Evolutionary conservation across 2,329 filamentous ascomycete species (phyloP).

Genomic region (Clarireedia hainanense): DNA sequence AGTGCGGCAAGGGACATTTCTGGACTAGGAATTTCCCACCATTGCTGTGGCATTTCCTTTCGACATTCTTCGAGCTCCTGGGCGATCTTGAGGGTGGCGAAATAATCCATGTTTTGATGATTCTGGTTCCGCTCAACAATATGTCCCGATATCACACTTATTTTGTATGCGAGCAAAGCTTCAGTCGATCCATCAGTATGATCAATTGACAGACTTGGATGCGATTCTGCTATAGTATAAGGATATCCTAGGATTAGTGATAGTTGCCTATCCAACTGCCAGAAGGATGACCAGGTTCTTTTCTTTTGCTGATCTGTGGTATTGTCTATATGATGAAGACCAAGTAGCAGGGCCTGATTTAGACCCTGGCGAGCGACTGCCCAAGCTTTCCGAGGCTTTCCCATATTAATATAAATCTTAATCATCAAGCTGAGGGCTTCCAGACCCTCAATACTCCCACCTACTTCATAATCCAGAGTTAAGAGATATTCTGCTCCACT

Average conservation of each 20-base stretch:
- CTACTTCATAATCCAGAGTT: constrained; percentile 40
- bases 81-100: constrained; percentile 34
- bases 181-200: not conserved
- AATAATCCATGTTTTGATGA: constrained; percentile 30
- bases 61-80: constrained; percentile 32
- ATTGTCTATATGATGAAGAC: constrained; percentile 33
- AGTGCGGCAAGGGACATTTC: constrained; percentile 24
- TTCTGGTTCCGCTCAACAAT: constrained; percentile 36
- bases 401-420: constrained; percentile 47
- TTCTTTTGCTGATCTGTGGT: constrained; percentile 27
- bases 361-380: constrained; percentile 41
- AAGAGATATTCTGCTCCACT: constrained; percentile 39
- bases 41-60: constrained; percentile 26
- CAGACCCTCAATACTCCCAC: constrained; percentile 38
- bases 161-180: not conserved
- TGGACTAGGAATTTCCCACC: constrained; percentile 24
- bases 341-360: constrained; percentile 43
- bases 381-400: constrained; percentile 48
- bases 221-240: constrained; percentile 30
- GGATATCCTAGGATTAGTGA: constrained; percentile 48
- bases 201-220: constrained; percentile 8
- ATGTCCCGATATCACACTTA: constrained; percentile 29
- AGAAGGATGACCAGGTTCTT: constrained; percentile 34
- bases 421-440: constrained; percentile 43
- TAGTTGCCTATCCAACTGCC: constrained; percentile 40